Evolutionary conservation across 768 basidiomycete genomes (phyloP).

Genomic region (Auriscalpium orientale): DNA sequence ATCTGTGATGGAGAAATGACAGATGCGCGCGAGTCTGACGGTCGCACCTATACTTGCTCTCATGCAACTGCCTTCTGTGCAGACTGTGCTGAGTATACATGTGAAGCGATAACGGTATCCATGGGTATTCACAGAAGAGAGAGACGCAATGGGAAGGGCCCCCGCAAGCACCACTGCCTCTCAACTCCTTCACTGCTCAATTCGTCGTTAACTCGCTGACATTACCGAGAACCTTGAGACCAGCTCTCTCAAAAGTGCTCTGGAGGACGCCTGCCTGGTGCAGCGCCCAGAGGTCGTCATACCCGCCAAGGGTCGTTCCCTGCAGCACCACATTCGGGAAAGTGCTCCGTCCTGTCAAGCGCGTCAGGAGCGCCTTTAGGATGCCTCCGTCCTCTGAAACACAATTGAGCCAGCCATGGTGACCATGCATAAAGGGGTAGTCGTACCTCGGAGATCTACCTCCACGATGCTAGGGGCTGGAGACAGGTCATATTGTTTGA

Average conservation of each 20-base stretch:
- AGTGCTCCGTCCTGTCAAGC: slow-evolving; percentile 59
- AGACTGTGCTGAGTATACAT: too few species aligned
- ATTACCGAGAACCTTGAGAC: slow-evolving; percentile 22
- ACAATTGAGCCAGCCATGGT: not conserved
- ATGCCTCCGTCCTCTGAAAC: slow-evolving; percentile 48
- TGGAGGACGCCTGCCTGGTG: slow-evolving; percentile 42
- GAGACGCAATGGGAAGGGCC: not conserved
- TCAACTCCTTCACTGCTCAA: not conserved
- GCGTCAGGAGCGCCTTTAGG: slow-evolving; percentile 58
- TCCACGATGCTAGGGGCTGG: slow-evolving; percentile 68
- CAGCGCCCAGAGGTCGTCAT: slow-evolving; percentile 46
- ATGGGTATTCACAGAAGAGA: too few species aligned
- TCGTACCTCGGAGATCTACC: slow-evolving; percentile 62
- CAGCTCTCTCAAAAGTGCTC: slow-evolving; percentile 39
- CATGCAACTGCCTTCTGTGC: too few species aligned
- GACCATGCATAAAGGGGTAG: not conserved
- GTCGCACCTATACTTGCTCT: too few species aligned
- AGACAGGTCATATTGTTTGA: slow-evolving; percentile 49
- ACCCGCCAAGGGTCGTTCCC: slow-evolving; percentile 60
- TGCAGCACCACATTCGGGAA: slow-evolving; percentile 70
- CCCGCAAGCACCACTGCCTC: not conserved
- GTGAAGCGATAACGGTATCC: too few species aligned
- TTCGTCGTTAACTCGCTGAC: not conserved
- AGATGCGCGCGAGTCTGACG: too few species aligned
- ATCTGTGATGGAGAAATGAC: too few species aligned